These are phyloP conservation scores for Helicostylum pulchrum DNA, from an alignment of 192 early-diverging fungal genomes.

Conservation along the genomic window DNA sequence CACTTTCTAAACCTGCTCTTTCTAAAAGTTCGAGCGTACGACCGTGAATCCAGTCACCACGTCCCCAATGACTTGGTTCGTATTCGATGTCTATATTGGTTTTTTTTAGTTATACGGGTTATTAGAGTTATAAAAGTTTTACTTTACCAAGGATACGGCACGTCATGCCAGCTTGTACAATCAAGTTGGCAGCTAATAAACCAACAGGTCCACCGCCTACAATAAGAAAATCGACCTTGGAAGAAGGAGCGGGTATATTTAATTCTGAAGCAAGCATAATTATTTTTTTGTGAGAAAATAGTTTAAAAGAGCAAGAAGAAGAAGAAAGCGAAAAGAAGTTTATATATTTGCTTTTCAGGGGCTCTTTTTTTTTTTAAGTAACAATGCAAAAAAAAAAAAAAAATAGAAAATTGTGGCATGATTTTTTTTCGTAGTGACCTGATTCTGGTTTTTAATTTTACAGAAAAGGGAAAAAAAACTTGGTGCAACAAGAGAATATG, in stretches of 20 bases:
- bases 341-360: background rate
- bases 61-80: conserved; percentile 32
- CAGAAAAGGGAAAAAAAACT: too few species aligned
- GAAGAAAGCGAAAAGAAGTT: background rate
- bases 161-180: conserved; percentile 18
- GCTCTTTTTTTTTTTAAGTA: too few species aligned
- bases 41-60: conserved; percentile 34
- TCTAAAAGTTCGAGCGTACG: conserved; percentile 30
- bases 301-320: background rate
- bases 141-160: conserved; percentile 31
- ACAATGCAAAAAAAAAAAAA: background rate
- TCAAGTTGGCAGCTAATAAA: conserved; percentile 23
- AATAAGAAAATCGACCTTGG: conserved; percentile 28
- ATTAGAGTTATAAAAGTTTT: background rate
- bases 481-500: too few species aligned
- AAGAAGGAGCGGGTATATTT: conserved; percentile 6
- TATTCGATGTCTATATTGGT: conserved; percentile 31
- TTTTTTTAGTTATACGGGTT: background rate
- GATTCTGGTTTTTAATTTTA: too few species aligned
- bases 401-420: background rate
- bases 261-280: conserved; percentile 7
- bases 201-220: conserved; percentile 36
- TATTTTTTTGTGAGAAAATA: background rate
- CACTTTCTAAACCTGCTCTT: conserved; percentile 13
- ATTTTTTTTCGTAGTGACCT: background rate